Evolutionary conservation across 169 alveolate genomes (phyloP).

Genomic region (Cytauxzoon felis): DNA sequence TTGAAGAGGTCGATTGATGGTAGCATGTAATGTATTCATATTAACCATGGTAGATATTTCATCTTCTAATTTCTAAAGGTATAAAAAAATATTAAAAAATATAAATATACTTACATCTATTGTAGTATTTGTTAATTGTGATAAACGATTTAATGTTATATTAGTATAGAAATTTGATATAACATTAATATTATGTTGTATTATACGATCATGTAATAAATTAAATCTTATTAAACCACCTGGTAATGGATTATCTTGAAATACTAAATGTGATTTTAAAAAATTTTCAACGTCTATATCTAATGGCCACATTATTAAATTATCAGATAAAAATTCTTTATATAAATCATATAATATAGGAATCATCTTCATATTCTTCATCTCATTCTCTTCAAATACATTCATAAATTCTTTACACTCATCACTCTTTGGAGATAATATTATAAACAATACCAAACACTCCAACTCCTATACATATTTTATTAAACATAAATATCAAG

Average conservation of each 20-base stretch:
- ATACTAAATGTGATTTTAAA: slow-evolving; percentile 26
- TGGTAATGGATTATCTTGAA: slow-evolving; percentile 10
- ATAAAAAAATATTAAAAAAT: no score
- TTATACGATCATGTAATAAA: slow-evolving; percentile 62
- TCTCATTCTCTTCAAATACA: slow-evolving; percentile 34
- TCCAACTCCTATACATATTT: slow-evolving; percentile 38
- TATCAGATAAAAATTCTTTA: slow-evolving; percentile 60
- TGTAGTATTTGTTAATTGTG: slow-evolving; percentile 42
- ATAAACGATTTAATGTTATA: slow-evolving; percentile 49
- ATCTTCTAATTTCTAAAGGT: slow-evolving; percentile 54
- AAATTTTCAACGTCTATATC: slow-evolving; percentile 28
- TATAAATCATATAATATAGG: slow-evolving; percentile 47
- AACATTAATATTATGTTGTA: slow-evolving; percentile 72
- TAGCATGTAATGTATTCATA: slow-evolving; percentile 55
- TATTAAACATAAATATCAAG: background rate
- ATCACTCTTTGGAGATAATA: slow-evolving; percentile 30
- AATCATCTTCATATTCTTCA: slow-evolving; percentile 58
- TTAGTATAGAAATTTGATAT: slow-evolving; percentile 63
- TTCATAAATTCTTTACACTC: slow-evolving; percentile 26
- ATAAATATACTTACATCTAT: slow-evolving; percentile 47
- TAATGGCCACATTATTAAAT: slow-evolving; percentile 59
- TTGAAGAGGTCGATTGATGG: slow-evolving; percentile 69
- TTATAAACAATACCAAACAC: slow-evolving; percentile 27
- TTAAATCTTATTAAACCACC: slow-evolving; percentile 55
- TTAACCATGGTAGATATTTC: slow-evolving; percentile 67